Evolutionary conservation across 192 early-diverging fungal species (phyloP).

Genomic region (Radiomyces spectabilis): DNA sequence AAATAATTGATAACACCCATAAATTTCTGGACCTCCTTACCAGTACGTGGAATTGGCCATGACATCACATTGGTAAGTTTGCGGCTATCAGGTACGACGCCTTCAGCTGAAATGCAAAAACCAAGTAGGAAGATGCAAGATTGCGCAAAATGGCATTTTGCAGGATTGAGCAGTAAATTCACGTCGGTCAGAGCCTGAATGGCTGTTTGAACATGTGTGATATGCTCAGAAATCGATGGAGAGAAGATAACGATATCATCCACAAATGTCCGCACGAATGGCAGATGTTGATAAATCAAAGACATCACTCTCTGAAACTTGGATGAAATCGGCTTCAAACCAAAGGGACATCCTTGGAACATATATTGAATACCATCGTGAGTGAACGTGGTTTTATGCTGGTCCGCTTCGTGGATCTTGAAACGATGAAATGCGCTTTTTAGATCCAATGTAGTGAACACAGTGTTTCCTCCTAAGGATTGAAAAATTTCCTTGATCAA

Average conservation of each 20-base stretch:
- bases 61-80: constrained; percentile 19
- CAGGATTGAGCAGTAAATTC: constrained; percentile 13
- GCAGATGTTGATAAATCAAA: constrained; percentile 10
- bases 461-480: background rate
- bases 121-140: constrained; percentile 10
- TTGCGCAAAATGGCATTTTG: constrained; percentile 21
- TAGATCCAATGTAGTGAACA: constrained; percentile 13
- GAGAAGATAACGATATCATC: constrained; percentile 11
- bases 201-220: background rate
- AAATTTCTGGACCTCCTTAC: constrained; percentile 15
- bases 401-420: background rate
- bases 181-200: background rate
- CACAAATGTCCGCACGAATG: constrained; percentile 11
- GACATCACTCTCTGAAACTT: constrained; percentile 9
- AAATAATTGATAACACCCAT: constrained; percentile 21
- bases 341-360: constrained; percentile 17
- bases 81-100: constrained; percentile 7
- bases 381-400: constrained; percentile 13
- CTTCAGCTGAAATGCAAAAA: constrained; percentile 1
- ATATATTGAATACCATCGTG: constrained; percentile 8
- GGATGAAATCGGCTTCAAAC: constrained; percentile 15
- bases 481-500: constrained; percentile 5
- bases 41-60: constrained; percentile 12
- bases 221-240: background rate
- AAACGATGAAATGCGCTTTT: constrained; percentile 4